These are phyloP conservation scores for Beauveria rudraprayagi DNA, from an alignment of 2,329 filamentous ascomycete genomes.

Conservation along the genomic window DNA sequence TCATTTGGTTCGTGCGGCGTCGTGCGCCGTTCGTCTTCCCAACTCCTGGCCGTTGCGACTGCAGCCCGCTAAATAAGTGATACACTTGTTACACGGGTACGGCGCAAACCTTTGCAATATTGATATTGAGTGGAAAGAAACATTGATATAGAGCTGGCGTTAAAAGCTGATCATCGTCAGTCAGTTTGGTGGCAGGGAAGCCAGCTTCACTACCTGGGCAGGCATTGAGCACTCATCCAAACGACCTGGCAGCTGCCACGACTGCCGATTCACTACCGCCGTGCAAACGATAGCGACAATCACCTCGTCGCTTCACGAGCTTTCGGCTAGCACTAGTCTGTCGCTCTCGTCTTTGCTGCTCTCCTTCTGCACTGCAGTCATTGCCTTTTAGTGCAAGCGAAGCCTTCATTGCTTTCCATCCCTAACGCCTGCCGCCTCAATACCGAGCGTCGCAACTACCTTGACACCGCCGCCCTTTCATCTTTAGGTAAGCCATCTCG, in stretches of 20 bases:
- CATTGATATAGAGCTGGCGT: neutral
- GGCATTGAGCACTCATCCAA: neutral
- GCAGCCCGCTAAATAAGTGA: neutral
- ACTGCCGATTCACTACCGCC: slow-evolving; percentile 2
- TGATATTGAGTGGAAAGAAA: neutral
- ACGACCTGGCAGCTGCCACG: slow-evolving; percentile 9
- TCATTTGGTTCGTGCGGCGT: neutral
- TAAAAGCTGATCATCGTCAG: neutral
- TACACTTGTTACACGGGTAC: slow-evolving; percentile 3
- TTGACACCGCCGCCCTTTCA: slow-evolving; percentile 11
- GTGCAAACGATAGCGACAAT: slow-evolving; percentile 6
- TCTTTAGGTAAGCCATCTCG: slow-evolving; percentile 13
- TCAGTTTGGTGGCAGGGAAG: neutral
- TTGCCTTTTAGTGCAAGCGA: neutral
- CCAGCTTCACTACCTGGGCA: neutral
- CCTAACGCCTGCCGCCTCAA: slow-evolving; percentile 15
- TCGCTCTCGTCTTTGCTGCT: neutral
- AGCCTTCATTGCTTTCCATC: slow-evolving; percentile 13
- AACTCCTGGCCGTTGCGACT: neutral
- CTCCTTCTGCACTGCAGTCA: neutral
- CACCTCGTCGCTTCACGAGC: neutral
- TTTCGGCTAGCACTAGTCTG: neutral
- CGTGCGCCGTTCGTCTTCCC: neutral
- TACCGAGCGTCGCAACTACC: slow-evolving; percentile 9
- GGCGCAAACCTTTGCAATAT: neutral